phyloP scores from a whole-genome alignment of 108 stramenopile species.

The Cyclotella atomus region DNA sequence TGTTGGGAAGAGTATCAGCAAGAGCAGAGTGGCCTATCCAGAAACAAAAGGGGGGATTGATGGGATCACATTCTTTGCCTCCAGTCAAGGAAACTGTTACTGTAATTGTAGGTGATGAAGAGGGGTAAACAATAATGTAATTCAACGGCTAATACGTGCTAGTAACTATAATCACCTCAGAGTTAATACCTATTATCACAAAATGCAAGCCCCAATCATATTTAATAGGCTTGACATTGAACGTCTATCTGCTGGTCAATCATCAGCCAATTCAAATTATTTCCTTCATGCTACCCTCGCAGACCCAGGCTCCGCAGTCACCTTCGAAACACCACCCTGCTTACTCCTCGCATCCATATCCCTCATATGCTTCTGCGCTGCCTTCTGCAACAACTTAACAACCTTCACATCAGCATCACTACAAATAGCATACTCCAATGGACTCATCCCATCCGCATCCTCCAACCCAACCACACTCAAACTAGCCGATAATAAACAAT shows the following conservation, averaged over 20 bases:
- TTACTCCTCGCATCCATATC: background rate
- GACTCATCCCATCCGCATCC: conserved; percentile 43
- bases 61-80: background rate
- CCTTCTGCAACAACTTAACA: conserved; percentile 43
- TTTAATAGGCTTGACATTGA: too few relatives aligned
- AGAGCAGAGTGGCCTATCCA: conserved; percentile 73
- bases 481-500: conserved; percentile 17
- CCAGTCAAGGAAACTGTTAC: background rate
- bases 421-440: conserved; percentile 45
- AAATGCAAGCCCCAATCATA: too few relatives aligned
- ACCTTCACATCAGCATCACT: conserved; percentile 32
- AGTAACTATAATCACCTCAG: too few relatives aligned
- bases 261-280: background rate
- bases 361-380: conserved; percentile 41
- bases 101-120: conserved; percentile 4
- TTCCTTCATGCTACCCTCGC: background rate
- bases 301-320: background rate
- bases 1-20: conserved; percentile 79
- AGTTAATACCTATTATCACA: too few relatives aligned
- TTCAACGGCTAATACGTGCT: too few relatives aligned
- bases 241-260: too few relatives aligned
- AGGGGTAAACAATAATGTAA: background rate
- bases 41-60: conserved; percentile 2
- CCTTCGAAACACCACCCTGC: background rate
- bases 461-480: conserved; percentile 10